Evolutionary conservation across 148 eudicot genomes (phyloP).

Genomic region (Nepenthes gracilis): DNA sequence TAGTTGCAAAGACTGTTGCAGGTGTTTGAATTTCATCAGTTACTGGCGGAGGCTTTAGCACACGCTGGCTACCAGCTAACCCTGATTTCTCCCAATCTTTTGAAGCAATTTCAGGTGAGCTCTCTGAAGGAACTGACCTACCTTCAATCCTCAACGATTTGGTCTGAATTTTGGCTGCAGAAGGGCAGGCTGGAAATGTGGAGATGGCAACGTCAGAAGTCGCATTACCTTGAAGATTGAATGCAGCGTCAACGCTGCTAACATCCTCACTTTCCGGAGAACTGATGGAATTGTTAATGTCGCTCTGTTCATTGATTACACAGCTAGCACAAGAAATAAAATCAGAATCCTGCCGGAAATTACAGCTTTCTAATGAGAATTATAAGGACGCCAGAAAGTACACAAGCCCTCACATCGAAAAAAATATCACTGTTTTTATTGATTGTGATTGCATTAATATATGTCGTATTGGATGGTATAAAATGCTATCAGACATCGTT

Average conservation of each 20-base stretch:
- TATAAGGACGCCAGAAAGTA: no score
- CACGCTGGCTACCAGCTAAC: constrained; percentile 17
- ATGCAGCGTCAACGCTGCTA: constrained; percentile 5
- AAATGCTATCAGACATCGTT: no score
- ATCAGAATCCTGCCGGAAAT: neutral
- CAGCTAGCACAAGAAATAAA: constrained; percentile 11
- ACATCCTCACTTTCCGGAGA: constrained; percentile 12
- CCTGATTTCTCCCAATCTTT: constrained; percentile 25
- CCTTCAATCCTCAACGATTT: constrained; percentile 30
- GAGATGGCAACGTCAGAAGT: constrained; percentile 8
- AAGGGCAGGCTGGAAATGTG: constrained; percentile 9
- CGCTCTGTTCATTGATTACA: constrained; percentile 13
- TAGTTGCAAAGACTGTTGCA: constrained; percentile 65
- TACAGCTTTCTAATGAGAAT: no score
- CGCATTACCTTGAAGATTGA: constrained; percentile 5
- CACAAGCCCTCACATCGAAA: no score
- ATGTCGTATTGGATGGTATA: no score
- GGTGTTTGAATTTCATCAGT: constrained; percentile 94
- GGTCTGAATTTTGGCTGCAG: constrained; percentile 16
- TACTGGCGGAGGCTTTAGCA: constrained; percentile 47
- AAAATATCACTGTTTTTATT: no score
- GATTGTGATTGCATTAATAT: no score
- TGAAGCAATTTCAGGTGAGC: constrained; percentile 36
- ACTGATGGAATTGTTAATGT: constrained; percentile 9
- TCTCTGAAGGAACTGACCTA: constrained; percentile 20